Evolutionary conservation across 495 filamentous ascomycete genomes (phyloP).

Genomic region (Trichoderma virens): DNA sequence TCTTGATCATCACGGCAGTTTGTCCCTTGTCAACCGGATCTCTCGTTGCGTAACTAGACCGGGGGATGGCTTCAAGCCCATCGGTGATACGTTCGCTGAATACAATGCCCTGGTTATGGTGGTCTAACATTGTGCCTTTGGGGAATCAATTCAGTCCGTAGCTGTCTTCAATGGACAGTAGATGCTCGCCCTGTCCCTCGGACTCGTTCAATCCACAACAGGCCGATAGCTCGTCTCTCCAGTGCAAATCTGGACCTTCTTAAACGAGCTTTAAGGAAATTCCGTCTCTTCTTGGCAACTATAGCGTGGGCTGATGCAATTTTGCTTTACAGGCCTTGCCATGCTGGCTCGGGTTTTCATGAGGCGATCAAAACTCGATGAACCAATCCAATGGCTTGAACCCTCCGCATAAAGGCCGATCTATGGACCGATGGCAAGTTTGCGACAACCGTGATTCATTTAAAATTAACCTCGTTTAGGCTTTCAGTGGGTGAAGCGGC

Average conservation of each 20-base stretch:
- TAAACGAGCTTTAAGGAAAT: background rate
- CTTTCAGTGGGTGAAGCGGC: background rate
- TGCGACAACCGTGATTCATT: background rate
- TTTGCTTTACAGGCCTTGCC: background rate
- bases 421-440: background rate
- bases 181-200: background rate
- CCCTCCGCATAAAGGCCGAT: background rate
- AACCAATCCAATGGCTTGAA: background rate
- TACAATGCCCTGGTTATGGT: background rate
- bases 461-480: background rate
- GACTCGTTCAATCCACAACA: too few relatives aligned
- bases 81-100: too few relatives aligned
- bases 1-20: background rate
- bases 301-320: conserved; percentile 4
- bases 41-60: background rate
- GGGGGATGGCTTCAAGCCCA: too few relatives aligned
- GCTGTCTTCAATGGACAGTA: too few relatives aligned
- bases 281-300: background rate
- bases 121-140: too few relatives aligned
- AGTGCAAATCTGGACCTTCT: background rate
- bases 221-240: background rate
- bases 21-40: background rate
- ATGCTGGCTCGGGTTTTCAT: background rate
- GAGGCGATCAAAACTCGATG: background rate
- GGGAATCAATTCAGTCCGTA: too few relatives aligned